phyloP scores from a whole-genome alignment of 495 filamentous ascomycete genomes.

The Talaromyces trachyspermus region DNA sequence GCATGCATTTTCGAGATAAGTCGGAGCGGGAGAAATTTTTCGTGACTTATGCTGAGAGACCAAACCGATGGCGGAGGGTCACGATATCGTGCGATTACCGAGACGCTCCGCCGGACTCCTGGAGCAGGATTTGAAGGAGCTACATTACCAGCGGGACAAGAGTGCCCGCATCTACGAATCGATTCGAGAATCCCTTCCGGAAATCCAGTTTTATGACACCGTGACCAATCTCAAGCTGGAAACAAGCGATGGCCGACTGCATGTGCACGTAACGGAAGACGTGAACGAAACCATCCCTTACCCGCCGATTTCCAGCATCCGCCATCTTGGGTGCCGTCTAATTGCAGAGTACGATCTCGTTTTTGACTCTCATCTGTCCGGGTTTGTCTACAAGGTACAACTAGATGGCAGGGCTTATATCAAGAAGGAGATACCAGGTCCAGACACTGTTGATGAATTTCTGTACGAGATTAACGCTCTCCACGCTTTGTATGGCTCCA shows the following conservation, averaged over 20 bases:
- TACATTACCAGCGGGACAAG: slow-evolving; percentile 87
- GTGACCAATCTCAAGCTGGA: slow-evolving; percentile 95
- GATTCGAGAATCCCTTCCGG: slow-evolving; percentile 81
- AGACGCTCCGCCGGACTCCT: slow-evolving; percentile 70
- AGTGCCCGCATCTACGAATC: slow-evolving; percentile 93
- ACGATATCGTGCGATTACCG: slow-evolving; percentile 95
- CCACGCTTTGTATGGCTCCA: slow-evolving; percentile 60
- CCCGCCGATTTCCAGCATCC: slow-evolving; percentile 64
- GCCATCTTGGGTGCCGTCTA: slow-evolving; percentile 62
- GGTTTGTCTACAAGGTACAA: slow-evolving; percentile 92
- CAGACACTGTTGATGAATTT: slow-evolving; percentile 94
- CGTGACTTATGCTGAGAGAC: slow-evolving; percentile 80
- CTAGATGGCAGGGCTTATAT: slow-evolving; percentile 64
- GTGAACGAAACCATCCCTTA: slow-evolving; percentile 91
- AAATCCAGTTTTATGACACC: slow-evolving; percentile 91
- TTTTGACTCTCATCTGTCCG: slow-evolving; percentile 89
- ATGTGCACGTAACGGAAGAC: slow-evolving; percentile 98
- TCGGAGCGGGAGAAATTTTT: slow-evolving; percentile 98
- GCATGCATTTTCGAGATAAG: slow-evolving; percentile 96
- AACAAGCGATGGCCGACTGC: slow-evolving; percentile 79
- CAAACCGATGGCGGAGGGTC: slow-evolving; percentile 74
- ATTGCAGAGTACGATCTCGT: slow-evolving; percentile 66
- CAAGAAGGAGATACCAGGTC: slow-evolving; percentile 97
- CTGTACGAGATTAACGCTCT: slow-evolving; percentile 97
- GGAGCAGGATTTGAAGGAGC: slow-evolving; percentile 69